Evolutionary conservation across 441 rosid genomes (phyloP).

Genomic region (Erodium texanum): DNA sequence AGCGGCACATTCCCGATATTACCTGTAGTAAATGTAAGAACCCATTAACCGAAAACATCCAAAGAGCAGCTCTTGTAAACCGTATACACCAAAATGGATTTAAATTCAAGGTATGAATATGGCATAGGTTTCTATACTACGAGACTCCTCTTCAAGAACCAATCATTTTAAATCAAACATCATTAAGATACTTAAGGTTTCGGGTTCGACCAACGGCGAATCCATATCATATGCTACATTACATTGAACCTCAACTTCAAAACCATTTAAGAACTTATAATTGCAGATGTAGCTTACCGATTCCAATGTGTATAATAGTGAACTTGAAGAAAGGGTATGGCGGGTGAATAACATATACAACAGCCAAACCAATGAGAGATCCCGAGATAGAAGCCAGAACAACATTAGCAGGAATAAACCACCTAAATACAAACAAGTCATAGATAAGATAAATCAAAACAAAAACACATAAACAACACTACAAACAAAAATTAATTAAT

Average conservation of each 20-base stretch:
- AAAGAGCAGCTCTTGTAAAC: not conserved
- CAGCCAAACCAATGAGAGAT: conserved; percentile 57
- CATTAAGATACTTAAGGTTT: not conserved
- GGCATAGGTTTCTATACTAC: not conserved
- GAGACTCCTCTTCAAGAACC: not conserved
- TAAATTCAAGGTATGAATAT: not conserved
- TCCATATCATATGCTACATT: not conserved
- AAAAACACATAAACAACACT: not conserved
- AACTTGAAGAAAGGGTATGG: conserved; percentile 93
- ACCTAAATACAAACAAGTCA: conserved; percentile 37
- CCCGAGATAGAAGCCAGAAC: conserved; percentile 61
- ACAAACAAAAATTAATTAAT: not conserved
- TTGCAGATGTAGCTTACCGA: conserved; percentile 41
- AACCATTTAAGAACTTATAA: not conserved
- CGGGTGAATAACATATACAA: conserved; percentile 59
- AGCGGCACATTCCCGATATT: conserved; percentile 97
- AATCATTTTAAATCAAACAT: not conserved
- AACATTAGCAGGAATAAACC: conserved; percentile 92
- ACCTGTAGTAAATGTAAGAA: conserved; percentile 41
- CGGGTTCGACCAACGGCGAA: not conserved
- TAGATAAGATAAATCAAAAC: not conserved
- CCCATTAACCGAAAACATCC: not conserved
- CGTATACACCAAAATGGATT: not conserved
- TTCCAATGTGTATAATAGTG: conserved; percentile 71
- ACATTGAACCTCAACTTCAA: not conserved